These are phyloP conservation scores for Peniophora sp. DNA, from an alignment of 1,284 basidiomycete genomes.

Conservation along the genomic window DNA sequence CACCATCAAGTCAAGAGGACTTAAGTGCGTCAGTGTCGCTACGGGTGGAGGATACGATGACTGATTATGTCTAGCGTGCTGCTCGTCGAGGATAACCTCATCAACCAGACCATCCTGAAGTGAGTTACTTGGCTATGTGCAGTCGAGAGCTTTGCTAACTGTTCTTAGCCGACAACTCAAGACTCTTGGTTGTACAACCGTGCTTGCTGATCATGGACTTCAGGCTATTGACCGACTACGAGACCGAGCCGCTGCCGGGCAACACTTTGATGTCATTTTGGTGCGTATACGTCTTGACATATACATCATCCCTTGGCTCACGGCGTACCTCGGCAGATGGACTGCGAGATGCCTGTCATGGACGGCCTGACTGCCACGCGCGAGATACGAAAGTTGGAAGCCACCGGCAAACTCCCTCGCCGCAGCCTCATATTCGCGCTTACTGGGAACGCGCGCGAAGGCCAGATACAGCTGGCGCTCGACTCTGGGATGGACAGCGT, in stretches of 20 bases:
- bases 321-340: neutral
- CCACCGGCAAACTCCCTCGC: neutral
- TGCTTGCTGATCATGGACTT: neutral
- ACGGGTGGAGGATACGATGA: no score
- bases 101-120: constrained; percentile 1
- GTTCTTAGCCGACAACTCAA: neutral
- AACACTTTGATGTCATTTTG: neutral
- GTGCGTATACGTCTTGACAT: neutral
- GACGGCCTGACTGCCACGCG: neutral
- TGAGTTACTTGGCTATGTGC: neutral
- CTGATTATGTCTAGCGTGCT: neutral
- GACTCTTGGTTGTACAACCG: neutral
- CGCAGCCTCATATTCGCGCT: neutral
- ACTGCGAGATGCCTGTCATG: constrained; percentile 2
- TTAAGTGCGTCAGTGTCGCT: no score
- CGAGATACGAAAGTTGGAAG: neutral
- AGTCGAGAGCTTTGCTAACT: neutral
- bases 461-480: neutral
- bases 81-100: neutral
- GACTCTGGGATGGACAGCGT: constrained; percentile 1
- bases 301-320: no score
- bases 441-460: neutral
- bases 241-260: neutral
- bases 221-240: neutral
- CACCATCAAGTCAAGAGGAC: neutral